Base-by-base conservation (phyloP, 192 early-diverging fungal genomes). In the Geranomyces variabilis region DNA sequence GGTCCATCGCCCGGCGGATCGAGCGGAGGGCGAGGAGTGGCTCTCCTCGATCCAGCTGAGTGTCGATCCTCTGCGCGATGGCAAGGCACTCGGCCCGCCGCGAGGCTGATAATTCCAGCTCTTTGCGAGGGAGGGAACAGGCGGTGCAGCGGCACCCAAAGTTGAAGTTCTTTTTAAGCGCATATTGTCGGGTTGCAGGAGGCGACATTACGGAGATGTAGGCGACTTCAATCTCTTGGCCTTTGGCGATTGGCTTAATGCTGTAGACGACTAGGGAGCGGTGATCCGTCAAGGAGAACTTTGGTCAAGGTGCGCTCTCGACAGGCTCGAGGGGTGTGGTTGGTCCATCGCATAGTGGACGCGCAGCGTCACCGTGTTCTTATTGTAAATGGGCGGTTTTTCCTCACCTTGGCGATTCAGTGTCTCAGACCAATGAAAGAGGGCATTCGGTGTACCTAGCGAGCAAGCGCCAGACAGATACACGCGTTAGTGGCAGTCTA, bases 91-190 rank as follows among this genome's bases (percentile, higher is more conserved):
- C 51, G 19, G 51, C 3, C 26, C 51, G 19, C 26, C 26, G 51
- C 4, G 51, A 55, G 51, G 51, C 51, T n/a, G 51, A 55, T n/a
- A 55, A 8, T 55, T n/a, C 51, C 21, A 55, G 15, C 51, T 55
- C 51, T 28, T 55, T 55, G 21, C 21, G 15, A 28, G 51, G 51
- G 51, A 55, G 51, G 4, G 51, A 24, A 55, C 51, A 55, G 8
- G 51, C 51, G 51, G 51, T n/a, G 51, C 51, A 55, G 4, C 51
- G 51, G 51, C 51, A 55, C 19, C 51, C 51, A 14, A 55, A 55
- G 51, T 55, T 55, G 51, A 55, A 55, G 51, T 55, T 55, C 15
- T 55, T 55, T 28, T 55, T 55, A 14, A 55, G 51, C 51, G 26
- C 19, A 28, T n/a, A 9, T 55, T 55, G 51, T 24, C 51, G 51